A percentile compares a stretch with the other conserved stretches of the same genome.
These are phyloP conservation scores for Lichenothelia convexa DNA, from an alignment of 495 filamentous ascomycete genomes.

Conservation along the genomic window DNA sequence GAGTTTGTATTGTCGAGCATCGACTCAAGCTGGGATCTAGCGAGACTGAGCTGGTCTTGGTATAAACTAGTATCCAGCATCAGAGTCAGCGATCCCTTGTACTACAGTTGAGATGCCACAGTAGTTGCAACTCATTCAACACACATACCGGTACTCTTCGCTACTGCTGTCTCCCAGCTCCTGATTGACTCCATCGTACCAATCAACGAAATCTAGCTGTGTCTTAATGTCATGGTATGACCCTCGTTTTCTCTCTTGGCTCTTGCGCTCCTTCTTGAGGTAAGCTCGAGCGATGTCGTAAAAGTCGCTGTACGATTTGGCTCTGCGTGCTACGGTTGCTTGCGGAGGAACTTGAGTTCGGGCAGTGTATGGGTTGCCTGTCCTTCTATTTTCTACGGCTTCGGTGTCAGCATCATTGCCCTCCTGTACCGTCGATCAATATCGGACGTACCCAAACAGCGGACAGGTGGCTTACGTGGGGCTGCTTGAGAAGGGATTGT, in stretches of 20 bases:
- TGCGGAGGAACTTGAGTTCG: conserved; percentile 36
- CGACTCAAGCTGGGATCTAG: conserved; percentile 60
- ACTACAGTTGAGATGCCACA: no score
- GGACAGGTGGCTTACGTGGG: conserved; percentile 36
- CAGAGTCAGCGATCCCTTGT: not conserved
- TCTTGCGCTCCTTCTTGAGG: conserved; percentile 26
- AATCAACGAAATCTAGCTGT: conserved; percentile 43
- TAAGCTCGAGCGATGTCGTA: conserved; percentile 42
- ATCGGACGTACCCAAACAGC: conserved; percentile 10
- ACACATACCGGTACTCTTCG: conserved; percentile 61
- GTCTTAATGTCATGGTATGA: conserved; percentile 16
- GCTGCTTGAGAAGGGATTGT: conserved; percentile 47
- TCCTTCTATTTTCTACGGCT: conserved; percentile 23
- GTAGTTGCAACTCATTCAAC: not conserved
- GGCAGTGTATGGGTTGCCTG: conserved; percentile 32
- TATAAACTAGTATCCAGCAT: conserved; percentile 49
- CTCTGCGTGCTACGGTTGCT: conserved; percentile 41
- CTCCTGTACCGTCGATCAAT: conserved; percentile 25
- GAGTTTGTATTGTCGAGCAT: conserved; percentile 58
- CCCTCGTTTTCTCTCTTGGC: conserved; percentile 22
- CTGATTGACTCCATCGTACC: conserved; percentile 43
- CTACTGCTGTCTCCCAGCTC: conserved; percentile 63
- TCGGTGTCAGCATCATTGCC: conserved; percentile 24
- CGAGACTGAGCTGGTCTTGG: conserved; percentile 58
- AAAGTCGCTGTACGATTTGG: conserved; percentile 63